Evolutionary conservation across 208 protist genomes (phyloP).

Genomic region (Leishmania mexicana): DNA sequence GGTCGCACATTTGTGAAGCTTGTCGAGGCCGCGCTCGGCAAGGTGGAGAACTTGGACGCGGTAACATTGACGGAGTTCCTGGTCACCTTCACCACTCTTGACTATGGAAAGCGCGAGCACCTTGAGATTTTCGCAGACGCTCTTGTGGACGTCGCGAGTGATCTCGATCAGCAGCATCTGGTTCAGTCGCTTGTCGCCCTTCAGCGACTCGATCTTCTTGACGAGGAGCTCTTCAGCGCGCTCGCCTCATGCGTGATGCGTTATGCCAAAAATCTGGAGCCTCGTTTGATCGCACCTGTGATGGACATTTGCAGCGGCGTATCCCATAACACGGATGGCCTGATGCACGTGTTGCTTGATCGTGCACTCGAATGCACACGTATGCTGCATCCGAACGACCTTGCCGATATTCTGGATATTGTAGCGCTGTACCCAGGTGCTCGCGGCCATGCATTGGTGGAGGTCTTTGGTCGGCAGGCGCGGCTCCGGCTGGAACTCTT

Average conservation of each 20-base stretch:
- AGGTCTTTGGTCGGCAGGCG: constrained; percentile 72
- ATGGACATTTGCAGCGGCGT: constrained; percentile 87
- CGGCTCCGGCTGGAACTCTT: constrained; percentile 78
- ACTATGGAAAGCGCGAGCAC: constrained; percentile 75
- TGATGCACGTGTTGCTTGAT: constrained; percentile 73
- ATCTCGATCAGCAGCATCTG: constrained; percentile 70
- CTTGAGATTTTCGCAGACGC: constrained; percentile 90
- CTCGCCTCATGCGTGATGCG: constrained; percentile 49
- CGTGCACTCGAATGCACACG: constrained; percentile 69
- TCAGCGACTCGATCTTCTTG: constrained; percentile 68
- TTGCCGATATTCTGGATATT: constrained; percentile 72
- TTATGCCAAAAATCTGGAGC: constrained; percentile 49
- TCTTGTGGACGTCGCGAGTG: constrained; percentile 66
- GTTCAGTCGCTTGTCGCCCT: constrained; percentile 76
- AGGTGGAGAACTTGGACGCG: constrained; percentile 84
- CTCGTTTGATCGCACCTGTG: constrained; percentile 61
- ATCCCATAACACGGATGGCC: constrained; percentile 45
- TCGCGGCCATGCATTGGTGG: constrained; percentile 62
- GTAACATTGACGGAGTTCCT: constrained; percentile 73
- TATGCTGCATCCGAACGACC: constrained; percentile 56
- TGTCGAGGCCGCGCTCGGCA: constrained; percentile 66
- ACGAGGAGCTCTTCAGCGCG: constrained; percentile 64
- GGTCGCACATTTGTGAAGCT: constrained; percentile 56
- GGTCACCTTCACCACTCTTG: constrained; percentile 56
- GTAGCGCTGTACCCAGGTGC: constrained; percentile 76